Evolutionary conservation across 768 basidiomycete genomes (phyloP).

Genomic region (Tylopilus cervinicoccineus): DNA sequence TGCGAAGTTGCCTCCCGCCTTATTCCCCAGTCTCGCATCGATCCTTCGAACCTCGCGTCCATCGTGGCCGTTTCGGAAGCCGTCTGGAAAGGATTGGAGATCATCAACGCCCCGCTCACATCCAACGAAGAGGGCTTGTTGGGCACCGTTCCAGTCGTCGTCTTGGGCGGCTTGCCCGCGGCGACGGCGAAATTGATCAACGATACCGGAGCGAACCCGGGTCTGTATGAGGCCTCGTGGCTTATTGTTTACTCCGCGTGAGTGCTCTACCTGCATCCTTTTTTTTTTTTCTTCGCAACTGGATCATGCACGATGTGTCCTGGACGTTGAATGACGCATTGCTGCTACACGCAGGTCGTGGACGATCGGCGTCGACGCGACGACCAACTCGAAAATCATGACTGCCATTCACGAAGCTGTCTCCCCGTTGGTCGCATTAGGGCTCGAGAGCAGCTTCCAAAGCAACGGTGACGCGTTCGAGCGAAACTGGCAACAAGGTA

Average conservation of each 20-base stretch:
- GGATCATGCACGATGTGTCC: no score
- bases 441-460: slow-evolving; percentile 21
- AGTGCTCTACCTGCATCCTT: neutral
- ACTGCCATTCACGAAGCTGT: slow-evolving; percentile 8
- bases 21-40: slow-evolving; percentile 13
- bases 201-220: slow-evolving; percentile 17
- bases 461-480: slow-evolving; percentile 20
- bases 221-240: slow-evolving; percentile 11
- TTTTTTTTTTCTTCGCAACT: no score
- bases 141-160: neutral
- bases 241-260: slow-evolving; percentile 12
- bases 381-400: slow-evolving; percentile 1
- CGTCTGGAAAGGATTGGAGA: slow-evolving; percentile 18
- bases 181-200: slow-evolving; percentile 3
- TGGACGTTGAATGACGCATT: no score
- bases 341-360: slow-evolving; percentile 4
- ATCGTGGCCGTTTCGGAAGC: slow-evolving; percentile 12
- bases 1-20: slow-evolving; percentile 19
- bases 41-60: slow-evolving; percentile 12
- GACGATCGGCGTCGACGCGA: slow-evolving; percentile 7
- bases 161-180: slow-evolving; percentile 10
- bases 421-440: slow-evolving; percentile 13
- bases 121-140: neutral
- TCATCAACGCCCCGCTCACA: slow-evolving; percentile 6
- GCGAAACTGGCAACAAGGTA: slow-evolving; percentile 18